phyloP scores from a whole-genome alignment of 345 rosid genomes.

The Brassica incana region DNA sequence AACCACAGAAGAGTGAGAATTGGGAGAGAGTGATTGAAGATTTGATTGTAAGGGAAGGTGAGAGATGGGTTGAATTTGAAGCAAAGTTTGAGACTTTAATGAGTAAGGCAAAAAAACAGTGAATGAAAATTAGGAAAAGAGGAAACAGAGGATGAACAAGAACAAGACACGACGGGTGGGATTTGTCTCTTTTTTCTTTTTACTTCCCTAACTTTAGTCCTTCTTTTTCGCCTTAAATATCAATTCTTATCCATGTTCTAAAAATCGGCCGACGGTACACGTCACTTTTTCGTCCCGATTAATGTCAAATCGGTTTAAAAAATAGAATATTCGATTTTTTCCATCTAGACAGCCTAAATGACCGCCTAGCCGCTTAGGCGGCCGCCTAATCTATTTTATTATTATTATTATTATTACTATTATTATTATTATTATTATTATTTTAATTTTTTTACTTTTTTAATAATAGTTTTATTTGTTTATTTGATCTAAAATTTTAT shows the following conservation, averaged over 20 bases:
- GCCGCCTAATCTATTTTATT: too few relatives aligned
- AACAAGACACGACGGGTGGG: conserved; percentile 43
- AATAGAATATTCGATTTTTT: too few relatives aligned
- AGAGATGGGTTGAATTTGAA: conserved; percentile 39
- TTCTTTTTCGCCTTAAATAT: conserved; percentile 22
- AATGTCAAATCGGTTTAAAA: too few relatives aligned
- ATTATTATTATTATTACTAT: too few relatives aligned
- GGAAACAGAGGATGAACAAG: conserved; percentile 42
- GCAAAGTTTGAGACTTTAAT: conserved; percentile 45
- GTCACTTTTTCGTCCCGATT: too few relatives aligned
- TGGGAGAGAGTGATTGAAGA: conserved; percentile 23
- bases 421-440: too few relatives aligned
- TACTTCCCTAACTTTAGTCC: conserved; percentile 17
- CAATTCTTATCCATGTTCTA: not conserved
- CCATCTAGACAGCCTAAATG: too few relatives aligned
- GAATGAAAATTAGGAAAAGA: conserved; percentile 18
- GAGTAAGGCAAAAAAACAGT: conserved; percentile 33
- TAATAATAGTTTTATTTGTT: too few relatives aligned
- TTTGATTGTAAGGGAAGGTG: conserved; percentile 1
- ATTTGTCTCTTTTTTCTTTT: conserved; percentile 29
- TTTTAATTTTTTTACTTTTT: too few relatives aligned
- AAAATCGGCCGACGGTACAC: too few relatives aligned
- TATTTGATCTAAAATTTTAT: too few relatives aligned
- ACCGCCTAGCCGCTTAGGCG: too few relatives aligned
- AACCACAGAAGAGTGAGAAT: conserved; percentile 3